Evolutionary conservation across 2,329 filamentous ascomycete genomes (phyloP), one percentile per base, ranked within the genome.

Genomic region (Apiospora sp.): DNA sequence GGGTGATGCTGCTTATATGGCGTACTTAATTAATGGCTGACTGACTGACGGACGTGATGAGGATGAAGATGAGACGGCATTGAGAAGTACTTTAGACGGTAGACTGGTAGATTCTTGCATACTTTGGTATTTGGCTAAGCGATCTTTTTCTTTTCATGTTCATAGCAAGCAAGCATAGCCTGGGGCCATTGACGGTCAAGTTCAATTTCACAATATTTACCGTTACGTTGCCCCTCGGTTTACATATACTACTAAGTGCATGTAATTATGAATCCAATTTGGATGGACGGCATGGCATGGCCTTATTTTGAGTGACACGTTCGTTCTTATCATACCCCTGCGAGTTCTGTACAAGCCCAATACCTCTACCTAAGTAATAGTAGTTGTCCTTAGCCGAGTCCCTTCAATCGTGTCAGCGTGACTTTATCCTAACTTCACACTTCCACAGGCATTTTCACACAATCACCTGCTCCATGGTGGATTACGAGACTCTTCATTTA

Each of bases 11-110:
- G 30, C n/a, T 41, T 41, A 64, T n/a, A 37, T 64, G 58, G 58
- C 34, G 58, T 64, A 64, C 46, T 10, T 49, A 64, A 41, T 41
- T 64, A n/a, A 64, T 64, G 58, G 58, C 54, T 61, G 34, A 64
- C 54, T 19, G 58, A 14, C 34, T 64, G 46, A 49, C 34, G 58
- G 51, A 30, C 34, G 58, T 41, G 58, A 41, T n/a, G 37, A 41
- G 37, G 37, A 41, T 41, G 37, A 41, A 41, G 37, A 41, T 10
- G 58, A 41, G 58, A 64, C 41, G 34, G 58, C 58, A 64, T 41
- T 41, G 27, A 37, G n/a, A 30, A 7, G 34, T n/a, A 41, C 34
- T 41, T n/a, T 41, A 41, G 58, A 41, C 10, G 37, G 58, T 64
- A 64, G 58, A 64, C 58, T 64, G 58, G 22, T 41, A 64, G 58